Evolutionary conservation across 2,329 filamentous ascomycete genomes (phyloP).

Genomic region (Trichophyton equinum): DNA sequence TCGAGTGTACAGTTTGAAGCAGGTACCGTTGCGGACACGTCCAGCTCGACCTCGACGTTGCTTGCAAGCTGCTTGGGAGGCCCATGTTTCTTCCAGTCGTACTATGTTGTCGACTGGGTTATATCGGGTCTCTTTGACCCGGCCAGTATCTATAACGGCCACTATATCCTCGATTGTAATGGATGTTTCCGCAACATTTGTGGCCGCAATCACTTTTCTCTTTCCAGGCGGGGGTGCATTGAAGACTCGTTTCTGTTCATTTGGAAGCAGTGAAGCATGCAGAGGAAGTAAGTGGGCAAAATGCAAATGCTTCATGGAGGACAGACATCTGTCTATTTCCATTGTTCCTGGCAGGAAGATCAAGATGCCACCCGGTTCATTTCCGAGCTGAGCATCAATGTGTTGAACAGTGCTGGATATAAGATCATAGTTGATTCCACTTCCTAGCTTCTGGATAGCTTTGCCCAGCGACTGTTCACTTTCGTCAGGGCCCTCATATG

Average conservation of each 20-base stretch:
- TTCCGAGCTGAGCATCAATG: constrained; percentile 65
- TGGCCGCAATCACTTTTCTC: constrained; percentile 85
- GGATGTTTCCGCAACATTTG: constrained; percentile 94
- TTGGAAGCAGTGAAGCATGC: constrained; percentile 80
- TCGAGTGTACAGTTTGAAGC: constrained; percentile 89
- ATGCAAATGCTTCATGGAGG: constrained; percentile 50
- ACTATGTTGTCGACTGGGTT: constrained; percentile 89
- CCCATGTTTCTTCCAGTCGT: constrained; percentile 88
- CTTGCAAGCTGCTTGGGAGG: constrained; percentile 84
- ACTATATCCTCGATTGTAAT: constrained; percentile 98
- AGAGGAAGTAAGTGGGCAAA: constrained; percentile 70
- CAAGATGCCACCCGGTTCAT: constrained; percentile 73
- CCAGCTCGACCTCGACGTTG: constrained; percentile 87
- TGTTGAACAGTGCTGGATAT: constrained; percentile 65
- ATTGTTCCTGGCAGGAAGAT: constrained; percentile 87
- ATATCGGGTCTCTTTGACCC: constrained; percentile 93
- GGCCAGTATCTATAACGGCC: constrained; percentile 86
- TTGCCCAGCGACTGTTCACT: constrained; percentile 48
- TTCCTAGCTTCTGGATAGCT: constrained; percentile 59
- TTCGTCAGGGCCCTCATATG: constrained; percentile 23
- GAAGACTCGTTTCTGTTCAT: constrained; percentile 82
- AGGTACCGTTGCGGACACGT: constrained; percentile 77
- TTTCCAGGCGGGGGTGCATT: constrained; percentile 60
- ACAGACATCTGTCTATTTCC: constrained; percentile 76
- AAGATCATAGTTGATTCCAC: constrained; percentile 83